These are phyloP conservation scores for Citrus mangshanensis DNA, from an alignment of 345 rosid species.

Conservation along the genomic window DNA sequence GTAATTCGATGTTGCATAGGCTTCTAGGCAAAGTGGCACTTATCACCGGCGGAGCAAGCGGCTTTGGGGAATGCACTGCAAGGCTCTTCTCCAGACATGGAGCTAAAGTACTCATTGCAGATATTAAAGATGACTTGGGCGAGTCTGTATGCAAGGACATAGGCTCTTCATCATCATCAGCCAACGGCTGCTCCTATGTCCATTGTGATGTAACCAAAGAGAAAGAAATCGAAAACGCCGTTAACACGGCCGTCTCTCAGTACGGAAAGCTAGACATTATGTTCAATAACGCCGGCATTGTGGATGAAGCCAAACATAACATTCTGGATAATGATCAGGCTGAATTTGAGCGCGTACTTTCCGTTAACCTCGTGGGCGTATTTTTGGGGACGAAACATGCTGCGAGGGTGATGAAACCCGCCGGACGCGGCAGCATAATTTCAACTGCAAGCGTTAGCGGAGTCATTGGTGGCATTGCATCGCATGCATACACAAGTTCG, in stretches of 20 bases:
- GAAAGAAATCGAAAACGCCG: background rate
- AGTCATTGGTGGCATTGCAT: background rate
- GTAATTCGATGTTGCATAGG: background rate
- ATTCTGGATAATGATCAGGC: background rate
- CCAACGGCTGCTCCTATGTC: slow-evolving; percentile 2
- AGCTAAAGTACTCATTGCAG: slow-evolving; percentile 19
- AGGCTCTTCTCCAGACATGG: slow-evolving; percentile 19
- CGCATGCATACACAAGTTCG: slow-evolving; percentile 9
- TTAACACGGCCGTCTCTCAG: slow-evolving; percentile 10
- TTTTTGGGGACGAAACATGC: slow-evolving; percentile 37
- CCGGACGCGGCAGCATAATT: slow-evolving; percentile 17
- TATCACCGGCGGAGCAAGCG: slow-evolving; percentile 24
- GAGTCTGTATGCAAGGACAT: slow-evolving; percentile 7
- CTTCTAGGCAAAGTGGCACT: slow-evolving; percentile 19
- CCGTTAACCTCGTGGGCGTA: slow-evolving; percentile 12
- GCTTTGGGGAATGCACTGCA: slow-evolving; percentile 17
- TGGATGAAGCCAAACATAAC: background rate
- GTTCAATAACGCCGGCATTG: slow-evolving; percentile 30
- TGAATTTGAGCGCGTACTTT: slow-evolving; percentile 15
- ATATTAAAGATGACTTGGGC: slow-evolving; percentile 18
- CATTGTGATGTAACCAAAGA: slow-evolving; percentile 25
- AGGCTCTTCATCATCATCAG: background rate
- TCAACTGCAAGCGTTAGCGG: background rate
- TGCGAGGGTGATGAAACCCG: slow-evolving; percentile 29
- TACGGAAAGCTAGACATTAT: slow-evolving; percentile 36